Base-by-base conservation (phyloP, 306 rosid genomes). In the Trifolium subterraneum region DNA sequence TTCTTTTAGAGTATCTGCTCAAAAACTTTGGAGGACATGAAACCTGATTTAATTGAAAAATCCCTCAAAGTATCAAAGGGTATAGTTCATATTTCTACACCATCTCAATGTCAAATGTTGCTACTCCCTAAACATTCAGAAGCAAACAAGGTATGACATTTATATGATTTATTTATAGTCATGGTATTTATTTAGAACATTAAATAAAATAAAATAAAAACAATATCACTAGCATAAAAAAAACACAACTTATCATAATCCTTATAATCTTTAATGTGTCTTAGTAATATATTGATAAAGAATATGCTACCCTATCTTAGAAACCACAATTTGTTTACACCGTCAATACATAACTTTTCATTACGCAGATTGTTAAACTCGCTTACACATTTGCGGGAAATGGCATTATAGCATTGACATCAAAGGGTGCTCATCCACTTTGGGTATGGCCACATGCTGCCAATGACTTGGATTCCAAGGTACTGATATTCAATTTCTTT, bases 281-380 rank as follows among this genome's bases (percentile, higher is more conserved):
- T 44, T 44, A 12, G 50, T 44, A 12, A 44, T 5, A 44, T 42
- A 12, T 42, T 42, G 15, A 42, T 42, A 12, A 42, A 42, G 48
- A 39, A 39, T 39, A 1, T 39, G 12, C 13, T 42, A 12, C n/a
- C 6, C n/a, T n/a, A 42, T 44, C 6, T 44, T 44, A 27, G 16
- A 44, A 13, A 44, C 5, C 13, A 44, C 15, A 44, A 44, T 44
- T 2, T 42, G 6, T 5, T 15, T 48, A 48, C 54, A n/a, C 3
- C 4, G 16, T 15, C 54, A 15, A 15, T 44, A 4, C 2, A 47
- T 47, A 47, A 47, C 5, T 50, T 52, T 54, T 4, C 3, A 51
- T 75, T 64, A 75, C 2, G 22, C 59, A 75, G 79, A 75, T 75
- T 25, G 66, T 25, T 10, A 75, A 11, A 75, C 2, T 75, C 13